phyloP scores from a whole-genome alignment of 345 rosid species.

The Lenwebbia sp. region DNA sequence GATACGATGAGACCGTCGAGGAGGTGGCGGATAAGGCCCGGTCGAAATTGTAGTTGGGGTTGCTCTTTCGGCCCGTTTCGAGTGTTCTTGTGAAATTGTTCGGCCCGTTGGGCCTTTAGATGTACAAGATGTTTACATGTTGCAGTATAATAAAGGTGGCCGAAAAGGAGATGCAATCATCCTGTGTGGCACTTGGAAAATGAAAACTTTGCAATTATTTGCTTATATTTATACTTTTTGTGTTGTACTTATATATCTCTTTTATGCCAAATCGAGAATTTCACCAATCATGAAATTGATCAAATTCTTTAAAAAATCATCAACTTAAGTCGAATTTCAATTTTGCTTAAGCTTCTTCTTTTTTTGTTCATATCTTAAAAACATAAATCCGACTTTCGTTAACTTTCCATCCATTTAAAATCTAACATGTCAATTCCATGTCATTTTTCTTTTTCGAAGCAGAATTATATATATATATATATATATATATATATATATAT shows the following conservation, averaged over 20 bases:
- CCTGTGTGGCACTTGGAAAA: not conserved
- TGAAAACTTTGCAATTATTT: not conserved
- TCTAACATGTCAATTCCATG: too few species aligned
- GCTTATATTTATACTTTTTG: not conserved
- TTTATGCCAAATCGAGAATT: not conserved
- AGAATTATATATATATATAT: too few species aligned
- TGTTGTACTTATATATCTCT: not conserved
- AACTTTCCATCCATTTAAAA: too few species aligned
- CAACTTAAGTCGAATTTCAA: not conserved
- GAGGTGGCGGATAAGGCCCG: not conserved
- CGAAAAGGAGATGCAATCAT: not conserved
- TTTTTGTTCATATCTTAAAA: too few species aligned
- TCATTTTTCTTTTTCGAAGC: too few species aligned
- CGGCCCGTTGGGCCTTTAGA: not conserved
- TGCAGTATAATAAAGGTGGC: not conserved
- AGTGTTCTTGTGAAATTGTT: not conserved
- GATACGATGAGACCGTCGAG: conserved; percentile 4
- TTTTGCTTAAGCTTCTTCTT: too few species aligned
- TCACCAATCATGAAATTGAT: not conserved
- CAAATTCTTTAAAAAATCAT: not conserved
- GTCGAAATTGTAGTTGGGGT: not conserved
- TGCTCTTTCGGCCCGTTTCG: not conserved
- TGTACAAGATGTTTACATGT: not conserved
- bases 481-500: too few species aligned
- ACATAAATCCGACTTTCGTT: too few species aligned